phyloP scores from a whole-genome alignment of 176 grass and related monocot species.

The Raddia distichophylla region DNA sequence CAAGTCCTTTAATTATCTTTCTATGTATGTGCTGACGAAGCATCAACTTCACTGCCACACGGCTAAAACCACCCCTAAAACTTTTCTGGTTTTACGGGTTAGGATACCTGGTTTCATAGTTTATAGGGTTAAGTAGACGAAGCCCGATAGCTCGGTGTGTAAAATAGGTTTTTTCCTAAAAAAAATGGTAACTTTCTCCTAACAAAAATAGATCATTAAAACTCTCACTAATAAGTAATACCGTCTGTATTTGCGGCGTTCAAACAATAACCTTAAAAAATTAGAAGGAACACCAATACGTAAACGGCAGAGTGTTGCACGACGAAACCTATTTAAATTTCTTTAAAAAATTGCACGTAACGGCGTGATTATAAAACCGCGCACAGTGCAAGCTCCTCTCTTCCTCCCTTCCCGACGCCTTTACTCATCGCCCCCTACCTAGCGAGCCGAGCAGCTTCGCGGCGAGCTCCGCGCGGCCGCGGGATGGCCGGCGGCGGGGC shows the following conservation, averaged over 20 bases:
- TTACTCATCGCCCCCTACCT: conserved; percentile 1
- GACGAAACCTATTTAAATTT: neutral
- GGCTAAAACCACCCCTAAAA: too few relatives aligned
- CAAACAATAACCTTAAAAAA: neutral
- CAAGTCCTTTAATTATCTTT: too few relatives aligned
- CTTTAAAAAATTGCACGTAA: neutral
- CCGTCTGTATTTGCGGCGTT: neutral
- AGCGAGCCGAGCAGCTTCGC: neutral
- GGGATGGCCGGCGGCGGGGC: conserved; percentile 41
- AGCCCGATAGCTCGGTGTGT: too few relatives aligned
- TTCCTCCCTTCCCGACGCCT: neutral
- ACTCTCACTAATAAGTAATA: neutral
- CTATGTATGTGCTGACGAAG: too few relatives aligned
- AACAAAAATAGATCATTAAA: too few relatives aligned
- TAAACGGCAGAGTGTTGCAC: neutral
- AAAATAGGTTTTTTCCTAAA: too few relatives aligned
- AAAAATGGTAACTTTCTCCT: too few relatives aligned
- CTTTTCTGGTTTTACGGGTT: too few relatives aligned
- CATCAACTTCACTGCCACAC: too few relatives aligned
- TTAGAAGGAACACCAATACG: neutral
- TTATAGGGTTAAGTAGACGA: too few relatives aligned
- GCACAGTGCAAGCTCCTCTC: neutral
- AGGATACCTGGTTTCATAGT: too few relatives aligned
- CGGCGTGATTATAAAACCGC: conserved; percentile 42
- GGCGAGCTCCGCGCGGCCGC: conserved; percentile 19